Percentiles rank a stretch among this genome's conserved stretches.
Evolutionary conservation across 345 rosid genomes (phyloP).

Genomic region (Passiflora organensis): DNA sequence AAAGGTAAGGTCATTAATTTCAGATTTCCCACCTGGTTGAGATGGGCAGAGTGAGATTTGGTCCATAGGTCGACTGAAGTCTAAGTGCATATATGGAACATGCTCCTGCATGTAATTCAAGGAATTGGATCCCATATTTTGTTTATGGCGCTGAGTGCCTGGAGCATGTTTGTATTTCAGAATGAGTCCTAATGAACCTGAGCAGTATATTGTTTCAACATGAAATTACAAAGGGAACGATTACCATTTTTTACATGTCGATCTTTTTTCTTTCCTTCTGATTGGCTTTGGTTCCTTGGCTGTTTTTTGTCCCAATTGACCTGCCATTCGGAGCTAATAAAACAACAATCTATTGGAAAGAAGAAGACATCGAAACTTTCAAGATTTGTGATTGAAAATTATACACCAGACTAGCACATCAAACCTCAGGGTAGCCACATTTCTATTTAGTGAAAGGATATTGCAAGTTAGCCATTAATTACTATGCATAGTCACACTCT

Average conservation of each 20-base stretch:
- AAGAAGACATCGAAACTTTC: neutral
- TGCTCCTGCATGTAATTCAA: slow-evolving; percentile 20
- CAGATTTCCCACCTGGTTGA: slow-evolving; percentile 46
- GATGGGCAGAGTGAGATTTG: slow-evolving; percentile 45
- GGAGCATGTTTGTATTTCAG: slow-evolving; percentile 25
- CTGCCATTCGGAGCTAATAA: slow-evolving; percentile 30
- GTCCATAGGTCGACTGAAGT: slow-evolving; percentile 35
- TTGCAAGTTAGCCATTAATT: no score
- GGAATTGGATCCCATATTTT: slow-evolving; percentile 25
- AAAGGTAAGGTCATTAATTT: slow-evolving; percentile 37
- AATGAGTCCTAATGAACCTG: slow-evolving; percentile 22
- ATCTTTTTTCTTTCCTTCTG: slow-evolving; percentile 40
- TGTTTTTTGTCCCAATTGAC: slow-evolving; percentile 38
- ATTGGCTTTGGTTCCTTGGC: slow-evolving; percentile 29
- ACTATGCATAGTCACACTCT: no score
- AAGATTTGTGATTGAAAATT: neutral
- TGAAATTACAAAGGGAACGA: slow-evolving; percentile 30
- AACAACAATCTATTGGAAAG: neutral
- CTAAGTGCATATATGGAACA: slow-evolving; percentile 22
- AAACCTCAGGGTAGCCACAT: no score
- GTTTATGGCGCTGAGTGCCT: slow-evolving; percentile 20
- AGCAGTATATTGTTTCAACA: slow-evolving; percentile 31
- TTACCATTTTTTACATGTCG: slow-evolving; percentile 35
- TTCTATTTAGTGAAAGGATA: no score
- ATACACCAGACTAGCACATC: no score